Base-by-base conservation (phyloP, 2,329 filamentous ascomycete genomes). In the Kalaharituber pfeilii region DNA sequence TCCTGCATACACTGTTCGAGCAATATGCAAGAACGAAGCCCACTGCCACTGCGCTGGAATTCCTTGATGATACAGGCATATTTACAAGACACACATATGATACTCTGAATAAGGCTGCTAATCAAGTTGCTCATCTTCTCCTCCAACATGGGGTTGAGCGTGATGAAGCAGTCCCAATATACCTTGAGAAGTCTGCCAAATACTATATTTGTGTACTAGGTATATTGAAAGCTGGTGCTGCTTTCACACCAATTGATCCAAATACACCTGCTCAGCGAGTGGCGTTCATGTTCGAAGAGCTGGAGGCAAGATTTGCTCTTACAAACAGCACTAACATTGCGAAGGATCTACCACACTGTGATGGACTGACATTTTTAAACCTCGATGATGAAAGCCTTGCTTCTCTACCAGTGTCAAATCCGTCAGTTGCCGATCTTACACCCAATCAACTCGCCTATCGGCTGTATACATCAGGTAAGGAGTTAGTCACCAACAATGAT, bases 1-100 rank as follows among this genome's bases (percentile, higher is more conserved):
- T 69, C 5, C 52, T 71, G 5, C 69, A 71, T 57, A 66, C 66
- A 5, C 64, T 63, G 6, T 69, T 72, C 52, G 68, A 71, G 57
- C 57, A 57, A 0, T 67, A 69, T 52, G 67, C 66, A 4, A 49
- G 49, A 8, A 29, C 56, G 13, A 59, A 53, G n/a, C 64, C 69
- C 8, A 56, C 66, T 28, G 56, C 45, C 3, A 56, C 65, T 15
- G 69, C 69, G 3, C 63, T 72, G 5, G 68, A 71, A 33, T 72
- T 69, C 53, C 57, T 66, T 9, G 63, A 68, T 49, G 56, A 60
- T 7, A 60, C 65, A 49, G 66, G 65, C 13, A 47, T 56, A 22
- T 56, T 62, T 29, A 64, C 65, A 15, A 56, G 36, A n/a, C 70
- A 68, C 66, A 60, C 61, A 15, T 64, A 63, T 50, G 53, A 52